Conservation (phyloP, 2,329 filamentous ascomycete species). For the Pseudogymnoascus sp. region DNA sequence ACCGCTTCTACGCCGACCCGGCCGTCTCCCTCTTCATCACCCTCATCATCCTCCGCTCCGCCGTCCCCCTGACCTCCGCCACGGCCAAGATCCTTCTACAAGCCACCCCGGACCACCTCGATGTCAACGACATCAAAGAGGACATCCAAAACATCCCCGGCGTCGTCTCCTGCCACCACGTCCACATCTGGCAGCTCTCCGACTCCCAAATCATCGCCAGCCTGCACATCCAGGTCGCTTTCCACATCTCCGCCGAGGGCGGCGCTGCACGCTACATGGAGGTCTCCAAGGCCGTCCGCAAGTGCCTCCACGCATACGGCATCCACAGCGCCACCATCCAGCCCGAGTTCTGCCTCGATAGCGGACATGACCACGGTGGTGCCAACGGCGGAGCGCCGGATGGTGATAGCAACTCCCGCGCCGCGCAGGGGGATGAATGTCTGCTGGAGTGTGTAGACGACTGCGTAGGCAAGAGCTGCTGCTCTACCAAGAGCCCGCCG, state of each 20-base stretch:
- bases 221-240: conserved; percentile 85
- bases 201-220: conserved; percentile 91
- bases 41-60: conserved; percentile 63
- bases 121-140: conserved; percentile 80
- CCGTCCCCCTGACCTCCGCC: conserved; percentile 69
- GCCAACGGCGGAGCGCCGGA: conserved; percentile 18
- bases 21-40: conserved; percentile 92
- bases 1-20: conserved; percentile 83
- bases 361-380: conserved; percentile 24
- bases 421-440: conserved; percentile 21
- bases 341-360: conserved; percentile 68
- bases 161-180: conserved; percentile 84
- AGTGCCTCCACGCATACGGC: conserved; percentile 87
- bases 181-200: conserved; percentile 96
- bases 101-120: conserved; percentile 82
- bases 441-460: conserved; percentile 28
- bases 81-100: conserved; percentile 86
- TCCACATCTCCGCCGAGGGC: conserved; percentile 76
- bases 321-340: conserved; percentile 98
- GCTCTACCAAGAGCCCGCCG: conserved; percentile 16
- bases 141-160: conserved; percentile 82
- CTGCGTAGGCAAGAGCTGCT: conserved; percentile 28
- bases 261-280: conserved; percentile 74
- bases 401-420: conserved; percentile 16
- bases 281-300: conserved; percentile 70